These are phyloP conservation scores for Mayamaea pseudoterrestris DNA, from an alignment of 108 stramenopile species.

Conservation along the genomic window DNA sequence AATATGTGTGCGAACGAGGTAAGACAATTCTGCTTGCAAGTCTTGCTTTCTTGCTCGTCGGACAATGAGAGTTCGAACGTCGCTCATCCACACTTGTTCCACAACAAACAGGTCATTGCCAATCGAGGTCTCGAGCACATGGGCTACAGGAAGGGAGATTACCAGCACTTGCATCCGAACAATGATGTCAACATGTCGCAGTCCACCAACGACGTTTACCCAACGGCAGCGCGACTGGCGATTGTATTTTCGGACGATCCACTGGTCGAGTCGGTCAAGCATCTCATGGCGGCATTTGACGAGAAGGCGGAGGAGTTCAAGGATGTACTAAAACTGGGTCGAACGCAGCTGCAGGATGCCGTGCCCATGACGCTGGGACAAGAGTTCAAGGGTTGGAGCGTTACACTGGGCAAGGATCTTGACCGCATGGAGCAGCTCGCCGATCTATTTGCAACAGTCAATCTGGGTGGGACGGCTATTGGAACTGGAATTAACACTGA, in stretches of 20 bases:
- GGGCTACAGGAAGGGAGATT: slow-evolving; percentile 44
- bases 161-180: slow-evolving; percentile 93
- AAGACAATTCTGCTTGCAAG: too few relatives aligned
- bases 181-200: slow-evolving; percentile 98
- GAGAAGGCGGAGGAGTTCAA: slow-evolving; percentile 66
- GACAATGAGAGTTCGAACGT: too few relatives aligned
- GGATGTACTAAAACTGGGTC: slow-evolving; percentile 91
- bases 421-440: slow-evolving; percentile 27
- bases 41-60: too few relatives aligned
- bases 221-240: slow-evolving; percentile 90
- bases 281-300: slow-evolving; percentile 55
- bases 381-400: slow-evolving; percentile 59
- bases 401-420: slow-evolving; percentile 29
- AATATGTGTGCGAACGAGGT: slow-evolving; percentile 74
- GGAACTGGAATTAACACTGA: slow-evolving; percentile 58
- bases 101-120: too few relatives aligned
- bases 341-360: slow-evolving; percentile 98
- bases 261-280: slow-evolving; percentile 44
- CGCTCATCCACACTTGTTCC: too few relatives aligned
- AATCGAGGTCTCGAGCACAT: slow-evolving; percentile 54
- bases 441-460: slow-evolving; percentile 3
- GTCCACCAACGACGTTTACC: slow-evolving; percentile 89
- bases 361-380: slow-evolving; percentile 97
- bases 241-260: slow-evolving; percentile 19
- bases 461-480: slow-evolving; percentile 55